Conservation (phyloP, 2,329 filamentous ascomycete genomes). For the Clarireedia monteithiana region DNA sequence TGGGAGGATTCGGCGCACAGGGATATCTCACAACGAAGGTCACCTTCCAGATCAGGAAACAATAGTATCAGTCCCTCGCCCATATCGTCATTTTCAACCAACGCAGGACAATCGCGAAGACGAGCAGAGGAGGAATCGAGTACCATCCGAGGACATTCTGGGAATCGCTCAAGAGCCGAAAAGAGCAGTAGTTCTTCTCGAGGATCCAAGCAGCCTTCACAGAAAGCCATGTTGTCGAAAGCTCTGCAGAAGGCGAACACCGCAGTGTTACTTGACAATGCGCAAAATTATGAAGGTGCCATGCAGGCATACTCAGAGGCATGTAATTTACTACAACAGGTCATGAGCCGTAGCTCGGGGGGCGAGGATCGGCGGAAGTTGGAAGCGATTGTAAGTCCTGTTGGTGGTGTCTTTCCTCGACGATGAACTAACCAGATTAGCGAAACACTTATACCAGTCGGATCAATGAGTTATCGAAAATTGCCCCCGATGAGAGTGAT, state of each 20-base stretch:
- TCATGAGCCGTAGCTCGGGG: slow-evolving; percentile 75
- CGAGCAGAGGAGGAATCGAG: slow-evolving; percentile 12
- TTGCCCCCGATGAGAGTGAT: slow-evolving; percentile 49
- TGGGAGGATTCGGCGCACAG: slow-evolving; percentile 24
- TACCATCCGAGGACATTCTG: slow-evolving; percentile 32
- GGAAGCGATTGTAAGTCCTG: slow-evolving; percentile 74
- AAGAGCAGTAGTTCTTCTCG: slow-evolving; percentile 37
- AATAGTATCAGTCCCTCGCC: slow-evolving; percentile 16
- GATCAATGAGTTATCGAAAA: slow-evolving; percentile 75
- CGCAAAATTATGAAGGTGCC: slow-evolving; percentile 86
- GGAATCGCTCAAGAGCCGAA: slow-evolving; percentile 38
- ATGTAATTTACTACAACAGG: slow-evolving; percentile 78
- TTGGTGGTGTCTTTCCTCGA: not conserved
- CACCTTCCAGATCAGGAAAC: slow-evolving; percentile 17
- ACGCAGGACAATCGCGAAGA: slow-evolving; percentile 3
- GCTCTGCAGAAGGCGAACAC: slow-evolving; percentile 93
- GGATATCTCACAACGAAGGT: slow-evolving; percentile 20
- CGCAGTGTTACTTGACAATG: slow-evolving; percentile 91
- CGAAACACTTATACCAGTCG: slow-evolving; percentile 84
- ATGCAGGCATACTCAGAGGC: slow-evolving; percentile 87
- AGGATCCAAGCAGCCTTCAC: slow-evolving; percentile 48
- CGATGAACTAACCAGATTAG: slow-evolving; percentile 37
- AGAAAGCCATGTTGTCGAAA: slow-evolving; percentile 95
- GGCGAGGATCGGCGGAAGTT: slow-evolving; percentile 86
- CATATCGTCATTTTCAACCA: slow-evolving; percentile 11